A percentile compares a stretch with the other conserved stretches of the same genome.
Conservation (phyloP, 2,329 filamentous ascomycete species). For the Emericellopsis atlantica region DNA sequence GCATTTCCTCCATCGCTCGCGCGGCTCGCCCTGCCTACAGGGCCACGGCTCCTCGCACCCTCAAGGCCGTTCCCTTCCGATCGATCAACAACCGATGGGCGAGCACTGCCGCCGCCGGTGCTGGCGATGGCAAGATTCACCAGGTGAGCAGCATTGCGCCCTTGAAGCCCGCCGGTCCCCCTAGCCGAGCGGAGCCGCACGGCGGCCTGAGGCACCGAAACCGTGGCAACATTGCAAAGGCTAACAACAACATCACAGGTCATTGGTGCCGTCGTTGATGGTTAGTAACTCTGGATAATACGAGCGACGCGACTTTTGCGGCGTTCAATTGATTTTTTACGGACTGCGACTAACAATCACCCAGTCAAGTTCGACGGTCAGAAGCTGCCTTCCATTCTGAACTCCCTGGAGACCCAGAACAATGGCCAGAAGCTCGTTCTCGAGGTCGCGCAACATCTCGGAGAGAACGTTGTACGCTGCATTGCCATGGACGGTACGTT, state of each 20-base stretch:
- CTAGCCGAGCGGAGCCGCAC: slow-evolving; percentile 3
- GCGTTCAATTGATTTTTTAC: slow-evolving; percentile 1
- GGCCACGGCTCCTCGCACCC: slow-evolving; percentile 41
- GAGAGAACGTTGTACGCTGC: slow-evolving; percentile 96
- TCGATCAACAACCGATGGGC: slow-evolving; percentile 45
- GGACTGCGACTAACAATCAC: slow-evolving; percentile 11
- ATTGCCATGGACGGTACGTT: slow-evolving; percentile 98
- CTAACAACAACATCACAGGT: slow-evolving; percentile 46
- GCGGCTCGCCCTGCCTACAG: slow-evolving; percentile 49
- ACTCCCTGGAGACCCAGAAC: slow-evolving; percentile 87
- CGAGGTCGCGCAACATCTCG: slow-evolving; percentile 98
- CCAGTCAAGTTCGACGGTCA: slow-evolving; percentile 93
- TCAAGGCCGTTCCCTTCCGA: slow-evolving; percentile 43
- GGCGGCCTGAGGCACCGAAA: slow-evolving; percentile 3
- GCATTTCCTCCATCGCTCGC: slow-evolving; percentile 53
- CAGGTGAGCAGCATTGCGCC: slow-evolving; percentile 33
- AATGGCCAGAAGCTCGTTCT: slow-evolving; percentile 88
- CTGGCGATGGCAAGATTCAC: slow-evolving; percentile 55
- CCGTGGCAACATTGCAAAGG: background rate
- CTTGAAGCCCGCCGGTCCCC: background rate
- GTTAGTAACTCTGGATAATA: slow-evolving; percentile 39
- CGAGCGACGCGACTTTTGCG: background rate
- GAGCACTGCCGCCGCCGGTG: slow-evolving; percentile 39
- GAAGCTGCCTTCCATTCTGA: slow-evolving; percentile 92
- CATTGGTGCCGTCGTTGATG: slow-evolving; percentile 98